Evolutionary conservation across 257 asterid species (phyloP), one percentile per base, ranked within the genome.

Genomic region (Solanum verrucosum): DNA sequence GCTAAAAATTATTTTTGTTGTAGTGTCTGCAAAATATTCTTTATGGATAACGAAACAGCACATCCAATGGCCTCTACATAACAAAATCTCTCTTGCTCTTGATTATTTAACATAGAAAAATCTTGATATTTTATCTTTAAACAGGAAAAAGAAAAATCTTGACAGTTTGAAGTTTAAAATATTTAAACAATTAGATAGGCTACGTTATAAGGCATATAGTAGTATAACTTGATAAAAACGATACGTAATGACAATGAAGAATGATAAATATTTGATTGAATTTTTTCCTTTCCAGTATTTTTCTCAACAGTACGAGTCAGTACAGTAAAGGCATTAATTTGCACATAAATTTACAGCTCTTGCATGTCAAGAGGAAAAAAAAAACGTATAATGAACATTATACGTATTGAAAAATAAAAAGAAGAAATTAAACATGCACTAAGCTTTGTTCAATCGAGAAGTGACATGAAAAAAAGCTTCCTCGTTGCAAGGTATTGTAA

Each of bases 401-500:
- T 75, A 75, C 27, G 16, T 18, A 73, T 34, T 5, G 81, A 75
- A 37, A 37, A 37, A 37, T 11, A 38, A 37, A 15, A 23, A 23
- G 33, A 37, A 2, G 56, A 37, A 23, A 16, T 27, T 14, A 29
- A 5, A 2, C 9, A 16, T 52, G 60, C 60, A 20, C 49, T 74
- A 72, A 73, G 16, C 81, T 34, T 13, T 21, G 56, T 34, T 85
- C 77, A 85, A 85, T 23, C 20, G 81, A 35, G 89, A 87, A 79
- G 89, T 87, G 65, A 87, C 31, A 68, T 65, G 63, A 67, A 79
- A 81, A 63, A 87, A 79, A 4, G 14, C 89, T 63, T 82, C 85
- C 21, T 78, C 86, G 5, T 63, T 81, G 77, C 89, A 87, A 6
- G 86, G 89, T 15, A 87, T 25, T 38, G 89, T 87, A 1, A 87